Evolutionary conservation across 2,329 filamentous ascomycete species (phyloP).

Genomic region (Curvularia spicifera): DNA sequence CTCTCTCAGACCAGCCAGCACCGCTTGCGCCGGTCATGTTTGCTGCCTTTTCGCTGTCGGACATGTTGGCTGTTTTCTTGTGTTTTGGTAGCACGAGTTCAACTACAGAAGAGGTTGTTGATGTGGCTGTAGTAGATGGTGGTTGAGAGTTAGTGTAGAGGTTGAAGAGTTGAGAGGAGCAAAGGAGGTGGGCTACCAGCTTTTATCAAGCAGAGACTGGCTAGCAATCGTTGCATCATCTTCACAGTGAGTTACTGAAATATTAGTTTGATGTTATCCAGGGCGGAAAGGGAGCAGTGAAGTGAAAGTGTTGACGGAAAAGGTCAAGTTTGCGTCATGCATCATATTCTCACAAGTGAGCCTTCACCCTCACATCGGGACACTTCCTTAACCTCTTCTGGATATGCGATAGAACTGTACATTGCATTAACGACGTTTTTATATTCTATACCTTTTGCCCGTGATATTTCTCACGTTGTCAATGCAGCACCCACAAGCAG

Average conservation of each 20-base stretch:
- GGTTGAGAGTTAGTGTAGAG: background rate
- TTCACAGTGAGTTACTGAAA: background rate
- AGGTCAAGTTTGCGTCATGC: background rate
- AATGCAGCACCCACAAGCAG: background rate
- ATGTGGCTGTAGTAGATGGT: background rate
- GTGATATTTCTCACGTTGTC: no score
- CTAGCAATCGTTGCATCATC: background rate
- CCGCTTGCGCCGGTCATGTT: slow-evolving; percentile 21
- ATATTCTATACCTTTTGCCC: no score
- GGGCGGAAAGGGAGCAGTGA: background rate
- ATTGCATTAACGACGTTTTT: no score
- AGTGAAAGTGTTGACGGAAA: background rate
- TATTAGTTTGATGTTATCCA: background rate
- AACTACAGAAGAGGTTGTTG: background rate
- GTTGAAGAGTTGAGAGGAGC: background rate
- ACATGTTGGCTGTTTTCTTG: slow-evolving; percentile 10
- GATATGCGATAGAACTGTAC: no score
- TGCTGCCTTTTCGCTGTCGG: slow-evolving; percentile 11
- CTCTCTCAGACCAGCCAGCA: slow-evolving; percentile 30
- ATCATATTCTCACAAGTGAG: background rate
- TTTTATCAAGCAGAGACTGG: background rate
- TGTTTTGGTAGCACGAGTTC: background rate
- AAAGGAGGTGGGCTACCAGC: background rate
- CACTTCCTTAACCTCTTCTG: no score
- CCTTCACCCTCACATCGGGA: background rate